These are phyloP conservation scores for Cupressus sempervirens DNA, from an alignment of 75 land plant species.

Conservation along the genomic window DNA sequence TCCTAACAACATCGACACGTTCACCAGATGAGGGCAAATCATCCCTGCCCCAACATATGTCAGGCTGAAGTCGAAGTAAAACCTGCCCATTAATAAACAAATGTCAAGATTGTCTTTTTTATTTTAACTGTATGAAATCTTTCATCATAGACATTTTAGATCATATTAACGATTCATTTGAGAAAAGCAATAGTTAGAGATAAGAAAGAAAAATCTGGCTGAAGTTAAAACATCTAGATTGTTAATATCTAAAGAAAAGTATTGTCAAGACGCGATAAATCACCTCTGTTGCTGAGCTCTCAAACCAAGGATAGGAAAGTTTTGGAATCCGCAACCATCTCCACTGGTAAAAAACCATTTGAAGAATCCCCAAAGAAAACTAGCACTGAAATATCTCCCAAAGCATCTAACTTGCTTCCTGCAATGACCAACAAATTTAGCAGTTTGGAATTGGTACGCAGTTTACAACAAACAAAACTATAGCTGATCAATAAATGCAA, in stretches of 20 bases:
- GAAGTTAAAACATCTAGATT: too few species aligned
- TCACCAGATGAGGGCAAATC: slow-evolving; percentile 10
- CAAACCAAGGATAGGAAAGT: slow-evolving; percentile 86
- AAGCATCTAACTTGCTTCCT: slow-evolving; percentile 18
- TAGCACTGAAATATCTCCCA: slow-evolving; percentile 57
- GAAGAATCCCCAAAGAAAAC: slow-evolving; percentile 83
- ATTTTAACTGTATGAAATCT: too few species aligned
- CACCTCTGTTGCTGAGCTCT: slow-evolving; percentile 53
- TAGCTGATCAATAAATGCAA: too few species aligned
- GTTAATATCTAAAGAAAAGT: too few species aligned
- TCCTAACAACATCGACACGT: slow-evolving; percentile 1
- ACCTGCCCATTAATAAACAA: background rate
- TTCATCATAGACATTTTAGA: too few species aligned
- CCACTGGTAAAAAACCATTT: slow-evolving; percentile 88
- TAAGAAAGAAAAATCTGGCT: too few species aligned
- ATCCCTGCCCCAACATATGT: slow-evolving; percentile 11
- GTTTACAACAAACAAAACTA: background rate
- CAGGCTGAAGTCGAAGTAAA: slow-evolving; percentile 7
- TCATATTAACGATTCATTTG: too few species aligned
- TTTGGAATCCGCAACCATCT: slow-evolving; percentile 64
- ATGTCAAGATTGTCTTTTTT: too few species aligned
- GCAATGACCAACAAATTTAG: background rate
- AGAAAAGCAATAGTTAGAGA: too few species aligned
- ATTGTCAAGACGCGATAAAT: background rate
- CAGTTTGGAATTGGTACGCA: too few species aligned